Conservation (phyloP, 1,139 yeast species). For the Yamadazyma atmosphaerica region DNA sequence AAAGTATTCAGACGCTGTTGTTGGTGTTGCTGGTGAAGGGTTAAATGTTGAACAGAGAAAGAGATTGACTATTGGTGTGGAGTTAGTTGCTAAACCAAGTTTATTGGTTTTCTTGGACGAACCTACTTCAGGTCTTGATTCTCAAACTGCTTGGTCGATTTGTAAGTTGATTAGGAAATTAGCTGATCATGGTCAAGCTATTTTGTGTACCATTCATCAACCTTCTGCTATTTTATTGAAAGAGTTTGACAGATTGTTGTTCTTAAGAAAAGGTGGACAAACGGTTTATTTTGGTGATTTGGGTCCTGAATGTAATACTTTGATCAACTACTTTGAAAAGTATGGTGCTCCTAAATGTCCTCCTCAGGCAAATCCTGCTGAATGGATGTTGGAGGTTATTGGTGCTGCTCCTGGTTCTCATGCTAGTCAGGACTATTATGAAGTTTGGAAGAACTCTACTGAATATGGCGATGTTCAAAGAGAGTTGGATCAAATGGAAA, state of each 20-base stretch:
- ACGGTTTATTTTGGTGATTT: constrained; percentile 83
- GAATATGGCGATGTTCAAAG: constrained; percentile 48
- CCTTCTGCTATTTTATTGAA: constrained; percentile 75
- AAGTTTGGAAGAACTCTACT: constrained; percentile 63
- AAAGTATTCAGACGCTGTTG: constrained; percentile 74
- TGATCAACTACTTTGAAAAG: constrained; percentile 67
- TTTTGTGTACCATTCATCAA: constrained; percentile 79
- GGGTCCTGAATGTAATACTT: constrained; percentile 61
- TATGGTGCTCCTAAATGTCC: constrained; percentile 72
- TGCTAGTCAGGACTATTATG: constrained; percentile 62
- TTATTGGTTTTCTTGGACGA: constrained; percentile 80
- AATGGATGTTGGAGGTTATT: constrained; percentile 79
- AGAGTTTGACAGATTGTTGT: constrained; percentile 73
- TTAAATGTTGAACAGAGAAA: constrained; percentile 84
- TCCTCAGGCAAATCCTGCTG: constrained; percentile 72
- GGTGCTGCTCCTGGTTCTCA: constrained; percentile 81
- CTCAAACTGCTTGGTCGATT: constrained; percentile 91
- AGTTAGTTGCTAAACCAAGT: constrained; percentile 82
- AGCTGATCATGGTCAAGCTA: constrained; percentile 78
- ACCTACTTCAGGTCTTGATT: constrained; percentile 89
- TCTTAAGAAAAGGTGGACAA: constrained; percentile 71
- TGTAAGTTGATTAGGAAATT: constrained; percentile 75
- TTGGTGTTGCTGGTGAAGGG: constrained; percentile 78
- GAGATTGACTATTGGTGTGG: constrained; percentile 82
- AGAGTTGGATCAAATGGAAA: constrained; percentile 47